Percentiles rank a stretch among this genome's conserved stretches.
Evolutionary conservation across 73 alveolate genomes (phyloP).

Genomic region (Paraurostyla sp.): DNA sequence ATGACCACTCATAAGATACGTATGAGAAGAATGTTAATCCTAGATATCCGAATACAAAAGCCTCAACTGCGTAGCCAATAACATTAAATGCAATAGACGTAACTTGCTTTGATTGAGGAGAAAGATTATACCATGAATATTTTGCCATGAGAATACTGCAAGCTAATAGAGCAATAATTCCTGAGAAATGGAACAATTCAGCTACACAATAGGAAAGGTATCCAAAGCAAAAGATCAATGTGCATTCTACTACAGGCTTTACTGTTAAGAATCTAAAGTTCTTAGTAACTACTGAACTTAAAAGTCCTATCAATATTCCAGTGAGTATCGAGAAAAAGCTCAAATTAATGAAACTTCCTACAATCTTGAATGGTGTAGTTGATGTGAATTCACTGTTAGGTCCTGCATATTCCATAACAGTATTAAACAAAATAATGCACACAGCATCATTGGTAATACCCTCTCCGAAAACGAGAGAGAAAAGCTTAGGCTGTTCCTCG

Average conservation of each 20-base stretch:
- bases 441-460: constrained; percentile 98
- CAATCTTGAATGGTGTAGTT: constrained; percentile 68
- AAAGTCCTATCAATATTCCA: constrained; percentile 81
- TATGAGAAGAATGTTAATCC: constrained; percentile 89
- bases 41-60: constrained; percentile 89
- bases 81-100: constrained; percentile 80
- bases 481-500: constrained; percentile 90
- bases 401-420: constrained; percentile 72
- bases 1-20: constrained; percentile 71
- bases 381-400: constrained; percentile 69
- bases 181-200: constrained; percentile 80
- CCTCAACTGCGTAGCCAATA: constrained; percentile 89
- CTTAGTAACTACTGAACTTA: constrained; percentile 78
- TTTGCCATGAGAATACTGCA: constrained; percentile 88
- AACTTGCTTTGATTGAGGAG: constrained; percentile 89
- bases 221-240: constrained; percentile 84
- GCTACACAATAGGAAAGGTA: constrained; percentile 84
- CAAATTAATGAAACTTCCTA: constrained; percentile 71
- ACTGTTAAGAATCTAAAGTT: constrained; percentile 77
- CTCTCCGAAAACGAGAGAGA: constrained; percentile 95
- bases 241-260: constrained; percentile 83
- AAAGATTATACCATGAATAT: constrained; percentile 89
- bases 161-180: constrained; percentile 81
- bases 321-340: constrained; percentile 67
- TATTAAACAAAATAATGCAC: constrained; percentile 90